A percentile compares a stretch with the other conserved stretches of the same genome.
Evolutionary conservation across 2,329 filamentous ascomycete genomes (phyloP).

Genomic region (Aspergillus thermomutatus): DNA sequence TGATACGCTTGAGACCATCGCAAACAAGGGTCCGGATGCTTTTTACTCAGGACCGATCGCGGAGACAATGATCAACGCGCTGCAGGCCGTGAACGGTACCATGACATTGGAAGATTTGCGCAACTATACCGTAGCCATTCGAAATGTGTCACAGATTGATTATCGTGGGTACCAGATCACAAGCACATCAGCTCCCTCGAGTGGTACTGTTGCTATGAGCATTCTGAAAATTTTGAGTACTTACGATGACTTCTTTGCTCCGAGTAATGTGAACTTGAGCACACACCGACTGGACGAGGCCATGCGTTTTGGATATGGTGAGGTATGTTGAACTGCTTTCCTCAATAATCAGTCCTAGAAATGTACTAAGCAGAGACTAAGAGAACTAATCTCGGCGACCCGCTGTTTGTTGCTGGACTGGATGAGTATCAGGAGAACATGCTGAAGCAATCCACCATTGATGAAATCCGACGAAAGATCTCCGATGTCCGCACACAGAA

Average conservation of each 20-base stretch:
- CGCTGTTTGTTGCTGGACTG: slow-evolving; percentile 65
- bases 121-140: slow-evolving; percentile 66
- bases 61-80: slow-evolving; percentile 65
- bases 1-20: slow-evolving; percentile 73
- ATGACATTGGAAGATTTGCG: slow-evolving; percentile 78
- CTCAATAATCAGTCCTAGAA: neutral
- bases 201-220: slow-evolving; percentile 71
- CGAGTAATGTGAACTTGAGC: slow-evolving; percentile 60
- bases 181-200: slow-evolving; percentile 66
- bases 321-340: slow-evolving; percentile 27
- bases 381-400: slow-evolving; percentile 78
- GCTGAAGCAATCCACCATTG: slow-evolving; percentile 59
- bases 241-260: slow-evolving; percentile 62
- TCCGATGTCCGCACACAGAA: slow-evolving; percentile 69
- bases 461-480: slow-evolving; percentile 63
- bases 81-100: slow-evolving; percentile 71
- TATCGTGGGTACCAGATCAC: slow-evolving; percentile 71
- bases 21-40: slow-evolving; percentile 65
- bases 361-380: slow-evolving; percentile 32
- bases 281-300: slow-evolving; percentile 84
- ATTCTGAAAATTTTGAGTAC: slow-evolving; percentile 81
- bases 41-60: slow-evolving; percentile 75
- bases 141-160: slow-evolving; percentile 60
- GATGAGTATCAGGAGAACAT: slow-evolving; percentile 64
- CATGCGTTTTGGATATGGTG: slow-evolving; percentile 82